A percentile compares a stretch with the other conserved stretches of the same genome.
Conservation (phyloP, 768 basidiomycete genomes). For the Macrolepiota fuliginosa region DNA sequence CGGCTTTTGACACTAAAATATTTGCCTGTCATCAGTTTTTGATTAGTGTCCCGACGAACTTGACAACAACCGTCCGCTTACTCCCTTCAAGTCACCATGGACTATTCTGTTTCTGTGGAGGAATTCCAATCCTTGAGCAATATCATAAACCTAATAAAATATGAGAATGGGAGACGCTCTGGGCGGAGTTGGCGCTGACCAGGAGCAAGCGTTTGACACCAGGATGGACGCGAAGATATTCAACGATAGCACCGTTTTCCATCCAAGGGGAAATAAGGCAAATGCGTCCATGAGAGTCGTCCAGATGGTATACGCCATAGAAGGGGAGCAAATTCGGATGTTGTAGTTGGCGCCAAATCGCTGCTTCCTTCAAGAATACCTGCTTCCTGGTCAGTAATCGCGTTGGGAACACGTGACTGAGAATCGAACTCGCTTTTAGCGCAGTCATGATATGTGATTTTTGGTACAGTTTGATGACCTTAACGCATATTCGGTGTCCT, state of each 20-base stretch:
- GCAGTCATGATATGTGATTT: constrained; percentile 13
- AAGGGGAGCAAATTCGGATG: constrained; percentile 14
- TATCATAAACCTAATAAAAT: neutral
- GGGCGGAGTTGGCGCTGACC: neutral
- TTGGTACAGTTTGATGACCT: constrained; percentile 24
- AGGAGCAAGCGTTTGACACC: neutral
- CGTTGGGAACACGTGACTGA: neutral
- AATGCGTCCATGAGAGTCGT: constrained; percentile 1
- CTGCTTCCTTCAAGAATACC: constrained; percentile 4
- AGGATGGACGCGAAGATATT: neutral
- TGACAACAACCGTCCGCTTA: neutral
- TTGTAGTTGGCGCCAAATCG: constrained; percentile 11
- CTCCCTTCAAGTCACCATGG: constrained; percentile 13
- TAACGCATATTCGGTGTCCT: constrained; percentile 22
- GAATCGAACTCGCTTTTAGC: neutral
- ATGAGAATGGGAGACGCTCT: neutral
- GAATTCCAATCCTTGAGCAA: neutral
- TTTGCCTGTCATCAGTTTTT: neutral
- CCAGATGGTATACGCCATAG: constrained; percentile 14
- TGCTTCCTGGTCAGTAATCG: neutral
- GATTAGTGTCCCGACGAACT: neutral
- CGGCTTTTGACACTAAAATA: neutral
- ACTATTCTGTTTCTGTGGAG: constrained; percentile 4
- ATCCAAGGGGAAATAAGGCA: constrained; percentile 16
- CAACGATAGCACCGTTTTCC: constrained; percentile 11